Evolutionary conservation across 345 rosid species (phyloP).

Genomic region (Populus euphratica): DNA sequence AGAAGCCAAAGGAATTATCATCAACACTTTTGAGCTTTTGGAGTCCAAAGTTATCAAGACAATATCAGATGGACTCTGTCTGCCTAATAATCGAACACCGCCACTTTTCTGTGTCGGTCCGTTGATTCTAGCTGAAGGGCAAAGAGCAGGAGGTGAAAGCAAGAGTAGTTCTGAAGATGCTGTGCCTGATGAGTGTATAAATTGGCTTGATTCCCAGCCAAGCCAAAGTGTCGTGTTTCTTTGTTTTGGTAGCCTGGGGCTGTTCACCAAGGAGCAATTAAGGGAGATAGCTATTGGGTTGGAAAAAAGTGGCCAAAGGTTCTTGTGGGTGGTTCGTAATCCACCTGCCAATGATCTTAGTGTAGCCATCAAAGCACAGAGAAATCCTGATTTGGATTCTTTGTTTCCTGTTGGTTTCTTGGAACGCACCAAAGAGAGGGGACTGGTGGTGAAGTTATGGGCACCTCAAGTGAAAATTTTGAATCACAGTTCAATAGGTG

Average conservation of each 20-base stretch:
- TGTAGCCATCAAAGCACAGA: constrained; percentile 2
- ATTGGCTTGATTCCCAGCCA: constrained; percentile 47
- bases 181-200: constrained; percentile 23
- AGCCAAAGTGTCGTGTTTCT: constrained; percentile 33
- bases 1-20: constrained; percentile 39
- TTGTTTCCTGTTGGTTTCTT: constrained; percentile 39
- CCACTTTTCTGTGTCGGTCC: constrained; percentile 44
- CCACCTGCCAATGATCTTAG: constrained; percentile 24
- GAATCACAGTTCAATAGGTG: constrained; percentile 44
- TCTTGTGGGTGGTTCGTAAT: constrained; percentile 49
- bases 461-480: constrained; percentile 55
- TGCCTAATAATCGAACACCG: constrained; percentile 28
- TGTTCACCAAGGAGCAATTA: constrained; percentile 32
- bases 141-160: neutral
- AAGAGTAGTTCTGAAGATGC: neutral
- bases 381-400: constrained; percentile 17
- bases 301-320: constrained; percentile 39
- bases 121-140: constrained; percentile 42
- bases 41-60: constrained; percentile 42
- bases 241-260: constrained; percentile 47
- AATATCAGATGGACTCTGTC: constrained; percentile 41
- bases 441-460: constrained; percentile 51
- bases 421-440: constrained; percentile 34
- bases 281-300: constrained; percentile 48
- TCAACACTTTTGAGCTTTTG: constrained; percentile 53